Evolutionary conservation across 345 rosid genomes (phyloP), one percentile per base, ranked within the genome.

Genomic region (Physaria fendleri): DNA sequence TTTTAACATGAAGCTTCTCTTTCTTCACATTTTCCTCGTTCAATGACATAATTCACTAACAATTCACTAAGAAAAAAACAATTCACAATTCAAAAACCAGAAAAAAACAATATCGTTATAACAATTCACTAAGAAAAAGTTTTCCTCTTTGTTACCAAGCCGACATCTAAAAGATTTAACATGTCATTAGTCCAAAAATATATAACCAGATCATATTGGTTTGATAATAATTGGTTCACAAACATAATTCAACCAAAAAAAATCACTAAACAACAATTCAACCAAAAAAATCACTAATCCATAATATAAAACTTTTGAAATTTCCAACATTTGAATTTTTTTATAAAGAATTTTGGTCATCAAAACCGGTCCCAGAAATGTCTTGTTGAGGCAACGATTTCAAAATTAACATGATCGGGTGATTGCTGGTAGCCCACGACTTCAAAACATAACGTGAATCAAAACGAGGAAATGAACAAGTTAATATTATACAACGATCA

Each of bases 1-100:
- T 48, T 71, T 72, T 78, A 18, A 81, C 41, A 56, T 82, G 74
- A 65, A 79, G 32, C 54, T 82, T 76, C 61, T 83, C 96, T 77
- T 78, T 71, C 48, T 73, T 78, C 14, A 76, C 77, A 55, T 38
- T 74, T 51, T 82, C 69, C 45, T 65, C 66, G 7, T 39, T 72
- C 5, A 5, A 8, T 48, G 74, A 46, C 74, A 69, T 69, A 48
- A 27, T 32, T 39, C 6, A 32, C 64, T 69, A n/a, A n/a, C n/a
- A n/a, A n/a, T n/a, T n/a, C n/a, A 18, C 18, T 37, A 29, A 5
- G 61, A 12, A 45, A 10, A 22, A 11, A n/a, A 28, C n/a, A n/a
- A n/a, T n/a, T n/a, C n/a, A n/a, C n/a, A n/a, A n/a, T n/a, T n/a
- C n/a, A n/a, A n/a, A n/a, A n/a, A n/a, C n/a, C n/a, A n/a, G n/a